Percentiles rank a stretch among this genome's conserved stretches.
Conservation (phyloP, 495 filamentous ascomycete species). For the Tetracladium setigerum region DNA sequence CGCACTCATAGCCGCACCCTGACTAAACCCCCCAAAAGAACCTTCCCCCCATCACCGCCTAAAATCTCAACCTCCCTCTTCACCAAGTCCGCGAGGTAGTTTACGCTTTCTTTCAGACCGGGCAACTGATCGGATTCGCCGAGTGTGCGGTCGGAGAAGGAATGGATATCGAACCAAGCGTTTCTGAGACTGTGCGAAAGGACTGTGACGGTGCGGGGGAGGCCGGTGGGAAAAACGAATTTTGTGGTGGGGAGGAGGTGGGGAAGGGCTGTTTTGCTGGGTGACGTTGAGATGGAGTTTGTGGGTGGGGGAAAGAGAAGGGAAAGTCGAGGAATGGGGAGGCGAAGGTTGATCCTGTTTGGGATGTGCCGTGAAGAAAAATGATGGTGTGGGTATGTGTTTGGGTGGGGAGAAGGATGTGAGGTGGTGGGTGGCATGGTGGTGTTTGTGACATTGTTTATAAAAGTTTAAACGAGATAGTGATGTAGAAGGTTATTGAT, state of each 20-base stretch:
- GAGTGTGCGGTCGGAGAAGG: conserved; percentile 8
- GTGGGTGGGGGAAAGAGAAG: background rate
- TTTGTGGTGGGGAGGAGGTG: conserved; percentile 4
- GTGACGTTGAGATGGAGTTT: background rate
- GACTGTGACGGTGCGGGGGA: conserved; percentile 3
- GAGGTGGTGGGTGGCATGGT: too few relatives aligned
- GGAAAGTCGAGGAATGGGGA: background rate
- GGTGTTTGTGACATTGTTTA: too few relatives aligned
- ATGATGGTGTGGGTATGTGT: conserved; percentile 6
- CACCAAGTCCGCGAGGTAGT: background rate
- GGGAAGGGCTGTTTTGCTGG: conserved; percentile 1
- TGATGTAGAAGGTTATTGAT: too few relatives aligned
- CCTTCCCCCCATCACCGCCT: background rate
- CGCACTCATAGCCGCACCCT: conserved; percentile 8
- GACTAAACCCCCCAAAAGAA: conserved; percentile 13
- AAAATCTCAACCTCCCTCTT: background rate
- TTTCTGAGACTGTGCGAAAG: background rate
- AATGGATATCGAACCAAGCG: conserved; percentile 15
- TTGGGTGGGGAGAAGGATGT: too few relatives aligned
- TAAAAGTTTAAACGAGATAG: too few relatives aligned
- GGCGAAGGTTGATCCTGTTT: conserved; percentile 4
- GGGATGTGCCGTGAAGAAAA: conserved; percentile 13
- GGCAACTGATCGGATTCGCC: background rate
- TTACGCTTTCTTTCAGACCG: background rate
- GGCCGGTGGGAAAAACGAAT: conserved; percentile 15